Conservation (phyloP, 1,284 basidiomycete species). For the Hypsizygus ulmarius region DNA sequence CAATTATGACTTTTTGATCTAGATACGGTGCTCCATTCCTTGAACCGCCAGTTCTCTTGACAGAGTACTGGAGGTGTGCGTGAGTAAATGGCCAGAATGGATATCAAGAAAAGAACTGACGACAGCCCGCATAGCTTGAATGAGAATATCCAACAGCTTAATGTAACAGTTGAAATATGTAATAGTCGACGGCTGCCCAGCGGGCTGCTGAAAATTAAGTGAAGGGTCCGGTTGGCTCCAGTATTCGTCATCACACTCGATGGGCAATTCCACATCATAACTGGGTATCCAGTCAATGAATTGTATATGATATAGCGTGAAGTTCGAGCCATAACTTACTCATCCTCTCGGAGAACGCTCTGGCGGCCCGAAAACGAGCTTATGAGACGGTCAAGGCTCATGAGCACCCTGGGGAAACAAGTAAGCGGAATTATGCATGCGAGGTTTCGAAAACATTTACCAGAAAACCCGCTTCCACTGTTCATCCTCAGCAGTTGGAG, state of each 20-base stretch:
- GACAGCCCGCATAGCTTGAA: conserved; percentile 59
- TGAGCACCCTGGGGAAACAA: conserved; percentile 37
- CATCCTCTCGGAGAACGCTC: conserved; percentile 63
- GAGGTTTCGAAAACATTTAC: conserved; percentile 26
- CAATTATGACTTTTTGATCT: conserved; percentile 58
- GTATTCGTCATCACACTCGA: conserved; percentile 72
- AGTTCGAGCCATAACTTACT: conserved; percentile 38
- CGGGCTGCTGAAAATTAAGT: conserved; percentile 49
- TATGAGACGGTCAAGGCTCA: conserved; percentile 47
- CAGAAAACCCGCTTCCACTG: conserved; percentile 73
- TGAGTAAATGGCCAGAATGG: background rate
- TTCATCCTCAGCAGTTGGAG: conserved; percentile 50
- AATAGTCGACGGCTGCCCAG: conserved; percentile 48
- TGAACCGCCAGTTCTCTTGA: conserved; percentile 29
- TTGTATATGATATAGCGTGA: background rate
- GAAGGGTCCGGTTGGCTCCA: conserved; percentile 51
- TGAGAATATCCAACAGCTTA: conserved; percentile 61
- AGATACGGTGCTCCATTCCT: conserved; percentile 33
- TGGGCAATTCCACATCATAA: conserved; percentile 65
- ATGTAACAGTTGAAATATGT: conserved; percentile 57
- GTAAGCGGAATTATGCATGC: background rate
- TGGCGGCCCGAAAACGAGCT: conserved; percentile 65
- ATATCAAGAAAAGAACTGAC: conserved; percentile 32
- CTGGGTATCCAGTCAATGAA: conserved; percentile 26
- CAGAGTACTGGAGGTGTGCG: conserved; percentile 33